Evolutionary conservation across 345 rosid species (phyloP), one percentile per base, ranked within the genome.

Genomic region (Hibiscus tridactylites): DNA sequence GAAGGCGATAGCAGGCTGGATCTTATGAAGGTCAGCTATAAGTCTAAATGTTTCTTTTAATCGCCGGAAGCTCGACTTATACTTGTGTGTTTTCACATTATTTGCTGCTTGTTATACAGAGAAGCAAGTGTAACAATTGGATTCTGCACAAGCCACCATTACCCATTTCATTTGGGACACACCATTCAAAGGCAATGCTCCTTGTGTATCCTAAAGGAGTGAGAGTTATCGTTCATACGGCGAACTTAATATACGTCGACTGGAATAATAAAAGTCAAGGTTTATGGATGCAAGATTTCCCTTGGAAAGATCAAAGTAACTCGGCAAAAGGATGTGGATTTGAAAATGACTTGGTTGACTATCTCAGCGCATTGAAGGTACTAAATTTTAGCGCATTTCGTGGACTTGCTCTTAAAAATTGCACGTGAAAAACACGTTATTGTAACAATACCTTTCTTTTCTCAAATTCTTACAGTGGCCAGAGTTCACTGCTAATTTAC

Each of bases 191-290:
- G 86, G 99, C 97, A 72, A 85, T 95, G 83, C 65, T 95, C 84
- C 97, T 95, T 60, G 84, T 95, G 28, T 95, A 94, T 85, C 86
- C 88, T 65, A 83, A 46, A 69, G 97, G 99, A 61, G 86, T 94
- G 59, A 83, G 97, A 81, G 73, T 94, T 78, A 84, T 92, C 71
- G 86, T 95, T 47, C 99, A 95, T 79, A 95, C 99, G 0, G 97
- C 99, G 19, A 95, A 92, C 80, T 78, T 95, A 70, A 95, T 95
- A 76, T 68, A 84, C 63, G 93, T 90, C 71, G 97, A 92, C 80
- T 95, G 99, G 99, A 95, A 95, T 80, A 90, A 92, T 83, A 95
- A 92, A 79, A 92, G 86, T 68, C 99, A 95, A 86, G 99, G 97
- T 69, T 78, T 95, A 78, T 95, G 99, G 99, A 89, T 90, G 93